Evolutionary conservation across 73 alveolate species (phyloP).

Genomic region (Stentor roeselii): DNA sequence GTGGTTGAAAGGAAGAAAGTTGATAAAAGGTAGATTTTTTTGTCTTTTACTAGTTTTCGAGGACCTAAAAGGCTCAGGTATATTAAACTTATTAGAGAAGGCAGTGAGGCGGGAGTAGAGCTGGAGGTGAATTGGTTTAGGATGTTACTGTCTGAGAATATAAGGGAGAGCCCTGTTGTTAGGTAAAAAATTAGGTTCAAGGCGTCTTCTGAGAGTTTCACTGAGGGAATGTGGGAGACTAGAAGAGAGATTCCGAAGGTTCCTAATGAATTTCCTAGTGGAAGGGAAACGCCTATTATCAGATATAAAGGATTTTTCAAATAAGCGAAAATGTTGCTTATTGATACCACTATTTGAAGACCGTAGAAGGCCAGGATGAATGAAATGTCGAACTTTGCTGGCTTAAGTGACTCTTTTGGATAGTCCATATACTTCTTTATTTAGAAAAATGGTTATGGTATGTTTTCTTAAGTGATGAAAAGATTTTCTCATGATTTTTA

Average conservation of each 20-base stretch:
- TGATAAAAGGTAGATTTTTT: not conserved
- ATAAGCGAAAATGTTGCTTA: not conserved
- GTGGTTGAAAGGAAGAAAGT: not conserved
- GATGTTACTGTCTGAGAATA: not conserved
- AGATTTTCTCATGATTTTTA: no score
- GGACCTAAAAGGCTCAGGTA: not conserved
- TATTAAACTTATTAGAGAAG: not conserved
- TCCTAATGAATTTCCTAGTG: not conserved
- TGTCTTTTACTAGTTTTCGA: not conserved
- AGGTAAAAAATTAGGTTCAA: not conserved
- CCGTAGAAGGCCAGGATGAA: not conserved
- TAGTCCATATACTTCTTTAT: no score
- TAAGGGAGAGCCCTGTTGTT: not conserved
- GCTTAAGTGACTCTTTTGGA: no score
- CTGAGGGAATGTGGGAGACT: not conserved
- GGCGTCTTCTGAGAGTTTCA: not conserved
- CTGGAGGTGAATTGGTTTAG: not conserved
- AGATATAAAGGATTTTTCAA: not conserved
- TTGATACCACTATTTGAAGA: not conserved
- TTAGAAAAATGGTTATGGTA: no score
- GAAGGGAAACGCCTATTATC: not conserved
- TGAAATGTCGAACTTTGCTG: not conserved
- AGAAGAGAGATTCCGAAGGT: not conserved
- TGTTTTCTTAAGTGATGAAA: no score
- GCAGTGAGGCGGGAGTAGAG: no score